These are phyloP conservation scores for Fomitopsis betulina DNA, from an alignment of 1,284 basidiomycete genomes.

Conservation along the genomic window DNA sequence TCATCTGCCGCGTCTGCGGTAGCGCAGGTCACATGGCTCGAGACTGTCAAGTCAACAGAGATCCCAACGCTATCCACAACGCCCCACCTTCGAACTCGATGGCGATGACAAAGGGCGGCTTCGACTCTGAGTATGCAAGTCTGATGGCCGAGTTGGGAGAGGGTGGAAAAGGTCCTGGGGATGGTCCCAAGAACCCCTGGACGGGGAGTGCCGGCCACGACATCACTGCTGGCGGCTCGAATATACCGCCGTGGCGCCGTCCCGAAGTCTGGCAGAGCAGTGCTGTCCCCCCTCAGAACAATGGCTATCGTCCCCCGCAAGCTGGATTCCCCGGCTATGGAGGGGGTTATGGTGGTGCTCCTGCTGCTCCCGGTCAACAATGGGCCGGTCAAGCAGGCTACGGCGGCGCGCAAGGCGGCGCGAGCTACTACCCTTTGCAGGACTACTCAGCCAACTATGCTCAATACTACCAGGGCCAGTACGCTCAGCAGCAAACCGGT, in stretches of 20 bases:
- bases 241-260: conserved; percentile 82
- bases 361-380: conserved; percentile 33
- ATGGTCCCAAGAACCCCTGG: conserved; percentile 55
- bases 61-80: conserved; percentile 50
- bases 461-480: conserved; percentile 79
- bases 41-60: conserved; percentile 86
- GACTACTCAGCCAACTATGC: conserved; percentile 76
- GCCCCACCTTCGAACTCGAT: conserved; percentile 27
- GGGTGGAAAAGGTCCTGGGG: conserved; percentile 54
- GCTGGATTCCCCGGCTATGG: conserved; percentile 24
- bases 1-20: conserved; percentile 95
- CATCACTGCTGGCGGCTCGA: conserved; percentile 74
- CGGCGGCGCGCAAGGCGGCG: conserved; percentile 18
- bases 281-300: conserved; percentile 38
- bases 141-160: conserved; percentile 99
- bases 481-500: conserved; percentile 64
- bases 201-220: conserved; percentile 62
- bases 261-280: conserved; percentile 76
- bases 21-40: conserved; percentile 96
- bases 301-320: conserved; percentile 38
- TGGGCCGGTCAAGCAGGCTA: conserved; percentile 35
- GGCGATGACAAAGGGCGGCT: conserved; percentile 58
- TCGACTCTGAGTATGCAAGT: conserved; percentile 96
- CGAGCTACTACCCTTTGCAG: conserved; percentile 42
- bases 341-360: conserved; percentile 31